Base-by-base conservation (phyloP, 345 rosid genomes). In the Eucalyptus albens region DNA sequence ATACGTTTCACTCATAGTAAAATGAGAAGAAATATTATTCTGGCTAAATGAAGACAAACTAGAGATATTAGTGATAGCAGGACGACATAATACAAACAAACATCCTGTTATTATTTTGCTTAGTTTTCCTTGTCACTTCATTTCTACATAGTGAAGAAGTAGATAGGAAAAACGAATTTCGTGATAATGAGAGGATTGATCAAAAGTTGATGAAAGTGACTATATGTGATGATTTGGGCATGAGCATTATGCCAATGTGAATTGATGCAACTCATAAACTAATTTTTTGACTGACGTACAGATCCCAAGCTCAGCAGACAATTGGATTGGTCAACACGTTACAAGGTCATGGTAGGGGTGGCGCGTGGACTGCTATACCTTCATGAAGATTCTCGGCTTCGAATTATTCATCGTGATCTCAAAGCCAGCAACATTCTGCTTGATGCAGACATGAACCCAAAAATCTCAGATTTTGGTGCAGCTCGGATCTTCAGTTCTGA, bases 251-350 rank as follows among this genome's bases (percentile, higher is more conserved):
- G 49, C 29, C 10, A 4, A 24, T 12, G 45, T 56, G 62, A 56
- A 11, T 22, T 56, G 62, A 56, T 56, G 62, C 26, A 21, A 56
- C 62, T 59, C 59, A 50, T 29, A 56, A 22, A 21, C 8, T 22
- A 21, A 21, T 22, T 22, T 56, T 56, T 56, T 21, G 26, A 56
- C 62, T 56, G 62, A 33, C 37, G 40, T 15, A 55, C 88, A 95
- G 97, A 94, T 87, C 86, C 91, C 14, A 90, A 69, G 31, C 92
- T 88, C 67, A 91, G 90, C 55, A 37, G 87, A 53, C 86, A 82
- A 44, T 55, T 95, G 89, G 92, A 93, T 60, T 96, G 98, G 98
- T 42, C 88, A 21, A 90, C 37, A 22, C 91, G 96, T 9, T 91
- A 89, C 88, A 92, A 89, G 90, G 92, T 93, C 50, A 88, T 42